Evolutionary conservation across 176 grass and related monocot genomes (phyloP), one percentile per base, ranked within the genome.

Genomic region (Ensete glaucum): DNA sequence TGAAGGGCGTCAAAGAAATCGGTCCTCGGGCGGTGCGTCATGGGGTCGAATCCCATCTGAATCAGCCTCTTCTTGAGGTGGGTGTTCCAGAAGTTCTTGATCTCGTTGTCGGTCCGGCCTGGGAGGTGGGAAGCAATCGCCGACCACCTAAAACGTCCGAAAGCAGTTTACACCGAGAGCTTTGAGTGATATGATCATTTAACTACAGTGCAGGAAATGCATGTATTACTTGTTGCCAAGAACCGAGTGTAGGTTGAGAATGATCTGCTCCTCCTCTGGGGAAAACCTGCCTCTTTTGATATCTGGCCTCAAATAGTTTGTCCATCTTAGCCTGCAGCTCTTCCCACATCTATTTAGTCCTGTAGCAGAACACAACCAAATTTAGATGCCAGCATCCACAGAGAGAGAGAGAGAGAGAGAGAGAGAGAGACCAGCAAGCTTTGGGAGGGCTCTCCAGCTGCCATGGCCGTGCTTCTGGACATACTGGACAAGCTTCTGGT

Each of bases 11-110:
- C 26, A 20, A 75, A 75, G 9, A 75, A 48, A 9, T 75, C 51
- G 1, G 73, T 75, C 16, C 73, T 75, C n/a, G 73, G 73, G 2
- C 73, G 73, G 17, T 75, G 73, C 16, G 73, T 75, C 24, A 58
- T 75, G 1, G 73, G 73, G 15, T 75, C 73, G 14, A 75, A 34
- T 1, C 73, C 73, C 16, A 75, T 48, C 9, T 58, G 54, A 25
- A 75, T 75, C 26, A 75, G 26, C 73, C 59, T 60, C 24, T 75
- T 75, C 54, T 75, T 75, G 7, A 75, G 54, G 25, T 75, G 73
- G 26, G 73, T 75, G 73, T 75, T 75, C 73, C 73, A 75, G 55
- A 75, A 75, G 53, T 75, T 75, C 73, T 75, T 75, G 10, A 75
- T 75, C 73, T 75, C 73, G 13, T 75, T 75, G 9, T 75, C 73